Base-by-base conservation (phyloP, 345 rosid genomes). In the Eucalyptus pauciflora region DNA sequence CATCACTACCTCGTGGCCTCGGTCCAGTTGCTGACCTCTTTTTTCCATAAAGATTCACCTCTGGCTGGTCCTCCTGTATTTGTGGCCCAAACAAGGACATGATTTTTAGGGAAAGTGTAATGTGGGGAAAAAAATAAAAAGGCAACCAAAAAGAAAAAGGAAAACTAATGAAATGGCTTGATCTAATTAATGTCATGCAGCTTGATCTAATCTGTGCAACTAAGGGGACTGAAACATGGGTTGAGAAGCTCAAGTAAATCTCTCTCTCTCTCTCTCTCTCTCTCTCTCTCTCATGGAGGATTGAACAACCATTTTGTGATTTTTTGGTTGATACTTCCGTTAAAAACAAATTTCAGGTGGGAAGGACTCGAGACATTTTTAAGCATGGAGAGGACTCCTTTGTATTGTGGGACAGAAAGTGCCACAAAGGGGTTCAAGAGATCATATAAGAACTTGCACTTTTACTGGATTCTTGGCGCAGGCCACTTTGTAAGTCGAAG, bases 381-480 rank as follows among this genome's bases (percentile, higher is more conserved):
- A 87, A 88, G 91, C 51, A 91, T n/a, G 29, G 89, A 90, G 16
- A 93, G 99, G 91, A 93, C 89, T 13, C 92, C 98, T 45, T 81
- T 96, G 16, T 92, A 87, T 20, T 97, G 99, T 81, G 96, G 92
- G 54, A 89, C 43, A 8, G 94, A 94, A 97, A 81, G 10, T 37
- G 17, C 10, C n/a, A 96, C 97, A 50, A 95, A 90, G 93, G 99
- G 97, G 49, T 97, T 97, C 93, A 88, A 88, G 87, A 96, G 93
- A 90, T 94, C 98, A 4, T 96, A 93, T 92, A 93, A 95, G 89
- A 97, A 96, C 90, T 91, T 97, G 24, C 96, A 93, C 56, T 96
- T 97, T 29, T 96, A 93, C 89, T 97, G 99, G 99, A 95, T 97
- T 92, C 98, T 97, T 89, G 94, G 94, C 86, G 98, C 99, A n/a